Percentiles rank a stretch among this genome's conserved stretches.
These are phyloP conservation scores for Chaetomium sp. DNA, from an alignment of 2,329 filamentous ascomycete species.

Conservation along the genomic window DNA sequence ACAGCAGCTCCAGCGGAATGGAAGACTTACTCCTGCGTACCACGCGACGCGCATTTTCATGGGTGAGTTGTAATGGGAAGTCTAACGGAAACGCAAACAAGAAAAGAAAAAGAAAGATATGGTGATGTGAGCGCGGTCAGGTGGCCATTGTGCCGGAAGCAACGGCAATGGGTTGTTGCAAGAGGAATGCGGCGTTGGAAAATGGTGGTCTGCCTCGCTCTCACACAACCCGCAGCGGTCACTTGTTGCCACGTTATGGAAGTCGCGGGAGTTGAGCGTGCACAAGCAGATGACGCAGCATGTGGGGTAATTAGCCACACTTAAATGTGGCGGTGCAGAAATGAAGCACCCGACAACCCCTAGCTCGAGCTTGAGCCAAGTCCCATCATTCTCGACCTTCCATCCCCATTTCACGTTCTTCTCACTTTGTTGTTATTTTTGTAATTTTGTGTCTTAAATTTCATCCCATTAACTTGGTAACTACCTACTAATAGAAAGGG, in stretches of 20 bases:
- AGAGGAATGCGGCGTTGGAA: not conserved
- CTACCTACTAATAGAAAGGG: no score
- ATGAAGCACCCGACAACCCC: no score
- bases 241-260: conserved; percentile 31
- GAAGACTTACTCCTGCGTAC: conserved; percentile 52
- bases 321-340: not conserved
- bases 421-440: not conserved
- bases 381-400: not conserved
- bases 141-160: conserved; percentile 30
- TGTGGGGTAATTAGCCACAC: not conserved
- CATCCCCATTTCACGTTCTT: not conserved
- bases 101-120: conserved; percentile 3
- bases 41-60: conserved; percentile 52
- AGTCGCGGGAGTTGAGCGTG: not conserved
- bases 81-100: conserved; percentile 9
- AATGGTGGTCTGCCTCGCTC: not conserved
- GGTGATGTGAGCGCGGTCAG: conserved; percentile 20
- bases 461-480: no score
- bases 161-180: conserved; percentile 4
- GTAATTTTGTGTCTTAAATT: no score
- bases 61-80: conserved; percentile 3
- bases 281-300: not conserved
- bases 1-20: not conserved
- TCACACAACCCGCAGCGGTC: conserved; percentile 10
- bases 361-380: no score